Conservation (phyloP, 2,329 filamentous ascomycete genomes). For the Alternaria alternata region DNA sequence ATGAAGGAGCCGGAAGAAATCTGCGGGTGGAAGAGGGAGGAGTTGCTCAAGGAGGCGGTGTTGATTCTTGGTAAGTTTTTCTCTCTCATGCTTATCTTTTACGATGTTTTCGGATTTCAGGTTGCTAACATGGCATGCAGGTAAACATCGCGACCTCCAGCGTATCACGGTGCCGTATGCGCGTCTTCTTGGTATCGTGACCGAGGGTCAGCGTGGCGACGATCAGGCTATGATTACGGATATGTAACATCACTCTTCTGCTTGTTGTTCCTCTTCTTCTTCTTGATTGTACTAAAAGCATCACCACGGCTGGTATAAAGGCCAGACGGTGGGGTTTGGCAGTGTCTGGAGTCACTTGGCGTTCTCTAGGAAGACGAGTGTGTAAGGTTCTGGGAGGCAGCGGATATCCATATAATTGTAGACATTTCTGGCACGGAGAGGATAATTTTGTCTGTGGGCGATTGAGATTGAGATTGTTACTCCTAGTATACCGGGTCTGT, state of each 20-base stretch:
- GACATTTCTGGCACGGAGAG: not conserved
- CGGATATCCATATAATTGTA: not conserved
- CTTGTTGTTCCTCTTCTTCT: not conserved
- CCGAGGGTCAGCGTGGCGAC: conserved; percentile 36
- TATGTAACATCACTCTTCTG: conserved; percentile 28
- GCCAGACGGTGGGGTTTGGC: not conserved
- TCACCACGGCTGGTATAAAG: not conserved
- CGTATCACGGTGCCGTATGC: conserved; percentile 95
- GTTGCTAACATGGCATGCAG: conserved; percentile 56
- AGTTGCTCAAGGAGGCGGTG: conserved; percentile 88
- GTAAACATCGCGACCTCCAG: conserved; percentile 94
- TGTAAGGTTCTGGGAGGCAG: not conserved
- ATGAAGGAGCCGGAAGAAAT: conserved; percentile 70
- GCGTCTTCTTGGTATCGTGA: conserved; percentile 56
- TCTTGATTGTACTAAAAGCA: conserved; percentile 9
- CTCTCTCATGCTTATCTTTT: not conserved
- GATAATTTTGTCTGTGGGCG: not conserved
- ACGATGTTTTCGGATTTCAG: accelerated
- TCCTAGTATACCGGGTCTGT: not conserved
- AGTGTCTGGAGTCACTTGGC: not conserved
- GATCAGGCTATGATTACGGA: conserved; percentile 49
- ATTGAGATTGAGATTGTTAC: not conserved
- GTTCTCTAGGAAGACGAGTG: not conserved
- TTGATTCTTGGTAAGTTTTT: conserved; percentile 77
- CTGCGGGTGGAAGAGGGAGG: conserved; percentile 89